Conservation (phyloP, 1,284 basidiomycete genomes). For the Trichosporon sp. region DNA sequence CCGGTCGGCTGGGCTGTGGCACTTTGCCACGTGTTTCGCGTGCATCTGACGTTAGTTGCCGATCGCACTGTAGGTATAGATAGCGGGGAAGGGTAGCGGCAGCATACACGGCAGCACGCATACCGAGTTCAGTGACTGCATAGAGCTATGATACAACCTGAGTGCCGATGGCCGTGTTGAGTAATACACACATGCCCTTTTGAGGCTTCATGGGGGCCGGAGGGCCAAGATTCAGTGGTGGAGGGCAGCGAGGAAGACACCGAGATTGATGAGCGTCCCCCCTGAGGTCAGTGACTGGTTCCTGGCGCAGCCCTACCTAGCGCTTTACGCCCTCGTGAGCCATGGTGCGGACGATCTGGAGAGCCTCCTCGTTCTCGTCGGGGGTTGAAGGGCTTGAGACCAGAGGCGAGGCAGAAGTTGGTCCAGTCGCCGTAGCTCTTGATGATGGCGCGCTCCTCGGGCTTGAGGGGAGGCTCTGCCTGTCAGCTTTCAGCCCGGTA, state of each 20-base stretch:
- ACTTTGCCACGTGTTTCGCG: background rate
- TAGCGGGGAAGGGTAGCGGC: background rate
- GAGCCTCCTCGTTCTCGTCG: conserved; percentile 33
- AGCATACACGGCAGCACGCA: background rate
- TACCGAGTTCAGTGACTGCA: background rate
- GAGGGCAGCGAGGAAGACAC: background rate
- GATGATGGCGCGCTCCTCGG: conserved; percentile 28
- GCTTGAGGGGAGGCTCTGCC: conserved; percentile 4
- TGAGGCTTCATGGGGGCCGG: no score
- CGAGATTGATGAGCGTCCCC: conserved; percentile 5
- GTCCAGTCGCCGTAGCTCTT: conserved; percentile 37
- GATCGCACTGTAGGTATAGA: background rate
- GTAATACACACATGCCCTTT: no score
- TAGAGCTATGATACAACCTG: background rate
- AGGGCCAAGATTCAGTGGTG: background rate
- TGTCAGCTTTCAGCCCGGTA: background rate
- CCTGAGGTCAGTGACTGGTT: background rate
- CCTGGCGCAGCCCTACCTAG: background rate
- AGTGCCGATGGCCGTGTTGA: no score
- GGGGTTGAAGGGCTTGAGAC: conserved; percentile 33
- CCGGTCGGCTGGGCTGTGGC: background rate
- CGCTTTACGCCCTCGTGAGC: conserved; percentile 7
- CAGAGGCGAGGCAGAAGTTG: conserved; percentile 32
- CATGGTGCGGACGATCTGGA: conserved; percentile 18
- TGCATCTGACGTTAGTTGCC: background rate